Conservation (phyloP, 2,329 filamentous ascomycete genomes). For the Aureobasidium sp. region DNA sequence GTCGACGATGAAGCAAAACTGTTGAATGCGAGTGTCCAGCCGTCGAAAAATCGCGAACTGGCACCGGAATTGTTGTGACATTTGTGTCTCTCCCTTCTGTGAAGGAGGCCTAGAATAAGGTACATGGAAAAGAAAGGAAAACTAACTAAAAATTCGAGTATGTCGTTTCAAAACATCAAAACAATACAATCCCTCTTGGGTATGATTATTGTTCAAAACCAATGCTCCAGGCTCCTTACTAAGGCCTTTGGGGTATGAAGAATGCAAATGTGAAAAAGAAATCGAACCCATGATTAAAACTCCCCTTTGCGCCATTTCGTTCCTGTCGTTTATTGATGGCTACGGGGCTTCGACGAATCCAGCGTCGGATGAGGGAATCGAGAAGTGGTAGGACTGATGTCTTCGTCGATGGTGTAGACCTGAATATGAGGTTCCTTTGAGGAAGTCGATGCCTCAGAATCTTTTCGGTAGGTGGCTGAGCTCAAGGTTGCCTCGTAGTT, state of each 20-base stretch:
- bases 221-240: slow-evolving; percentile 6
- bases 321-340: slow-evolving; percentile 1
- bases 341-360: slow-evolving; percentile 9
- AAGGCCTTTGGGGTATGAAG: slow-evolving; percentile 6
- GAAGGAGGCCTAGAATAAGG: neutral
- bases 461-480: neutral
- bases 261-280: neutral
- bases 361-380: neutral
- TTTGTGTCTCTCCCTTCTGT: neutral
- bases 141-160: neutral
- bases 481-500: slow-evolving; percentile 3
- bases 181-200: neutral
- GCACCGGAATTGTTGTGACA: too few species aligned
- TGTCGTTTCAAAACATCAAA: neutral
- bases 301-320: neutral
- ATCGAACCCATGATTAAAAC: neutral
- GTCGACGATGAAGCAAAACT: too few species aligned
- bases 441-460: slow-evolving; percentile 2
- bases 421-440: slow-evolving; percentile 5
- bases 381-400: neutral
- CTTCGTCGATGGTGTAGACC: slow-evolving; percentile 4
- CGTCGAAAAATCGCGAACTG: too few species aligned
- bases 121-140: slow-evolving; percentile 1
- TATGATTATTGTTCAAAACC: neutral
- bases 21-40: too few species aligned